Evolutionary conservation across 768 basidiomycete genomes (phyloP), one percentile per base, ranked within the genome.

Genomic region (Gelatoporia subvermispora): DNA sequence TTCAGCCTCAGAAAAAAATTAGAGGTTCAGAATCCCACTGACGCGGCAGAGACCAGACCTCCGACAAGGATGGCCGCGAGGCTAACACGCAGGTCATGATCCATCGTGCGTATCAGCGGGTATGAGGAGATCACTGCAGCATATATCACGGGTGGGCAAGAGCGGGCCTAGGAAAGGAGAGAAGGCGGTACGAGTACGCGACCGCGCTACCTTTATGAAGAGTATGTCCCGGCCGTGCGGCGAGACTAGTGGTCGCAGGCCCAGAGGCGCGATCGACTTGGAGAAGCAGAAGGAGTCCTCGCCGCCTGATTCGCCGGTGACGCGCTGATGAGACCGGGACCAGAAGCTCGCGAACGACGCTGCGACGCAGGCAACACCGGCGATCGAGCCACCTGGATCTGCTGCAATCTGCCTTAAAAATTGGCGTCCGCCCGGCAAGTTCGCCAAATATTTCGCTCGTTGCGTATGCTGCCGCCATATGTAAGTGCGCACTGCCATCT

Each of bases 1-100:
- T 3, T 36, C 18, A 45, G 25, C 13, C 28, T 31, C 28, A 13
- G 28, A 9, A 8, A 11, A 20, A 25, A 21, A 3, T 7, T 25
- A 36, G 21, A 23, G 20, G 15, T 1, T 24, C 11, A 13, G 21
- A 16, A 18, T 15, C 11, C 9, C 9, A 56, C 60, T 31, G 34
- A 61, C 60, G 49, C 52, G 16, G 57, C 57, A 31, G 56, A 53
- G 16, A 53, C 78, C 50, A 55, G 41, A 5, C 54, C 54, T 11
- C 54, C 54, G 1, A 55, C 34, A 38, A 45, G 47, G 24, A 55
- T 45, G 20, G 54, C 47, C n/a, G 50, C 54, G 44, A 57, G 38
- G 46, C 49, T 52, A 13, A 48, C 54, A 42, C 50, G 46, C 40
- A 53, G 47, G 43, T 51, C 36, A 21, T 34, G 25, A 35, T 48